phyloP scores from a whole-genome alignment of 306 rosid genomes.

The Pueraria montana region DNA sequence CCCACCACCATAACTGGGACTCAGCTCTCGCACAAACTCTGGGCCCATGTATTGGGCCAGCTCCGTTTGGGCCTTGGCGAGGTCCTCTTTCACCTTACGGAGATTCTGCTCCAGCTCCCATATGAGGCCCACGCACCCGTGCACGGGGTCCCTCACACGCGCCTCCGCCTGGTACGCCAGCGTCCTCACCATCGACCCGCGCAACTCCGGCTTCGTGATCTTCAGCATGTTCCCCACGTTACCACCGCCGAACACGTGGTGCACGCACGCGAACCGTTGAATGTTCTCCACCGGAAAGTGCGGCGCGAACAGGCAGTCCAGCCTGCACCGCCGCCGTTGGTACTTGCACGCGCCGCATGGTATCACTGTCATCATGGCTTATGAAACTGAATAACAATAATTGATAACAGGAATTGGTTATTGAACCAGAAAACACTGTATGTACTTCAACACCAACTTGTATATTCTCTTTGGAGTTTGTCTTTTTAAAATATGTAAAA shows the following conservation, averaged over 20 bases:
- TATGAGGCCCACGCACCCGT: not conserved
- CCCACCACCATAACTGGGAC: not conserved
- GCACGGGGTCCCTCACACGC: slow-evolving; percentile 1
- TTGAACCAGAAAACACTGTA: too few relatives aligned
- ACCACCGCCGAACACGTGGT: not conserved
- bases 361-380: not conserved
- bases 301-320: not conserved
- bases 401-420: too few relatives aligned
- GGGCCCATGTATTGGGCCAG: not conserved
- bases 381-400: too few relatives aligned
- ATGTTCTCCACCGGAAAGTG: not conserved
- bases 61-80: not conserved
- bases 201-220: not conserved
- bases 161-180: slow-evolving; percentile 21
- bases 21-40: not conserved
- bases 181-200: not conserved
- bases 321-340: not conserved
- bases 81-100: not conserved
- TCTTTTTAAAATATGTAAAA: too few relatives aligned
- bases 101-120: not conserved
- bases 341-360: not conserved
- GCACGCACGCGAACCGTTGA: not conserved
- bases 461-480: too few relatives aligned
- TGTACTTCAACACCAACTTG: too few relatives aligned
- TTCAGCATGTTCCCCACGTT: not conserved